phyloP scores from a whole-genome alignment of 345 rosid species.

The Lepidium aucheri region DNA sequence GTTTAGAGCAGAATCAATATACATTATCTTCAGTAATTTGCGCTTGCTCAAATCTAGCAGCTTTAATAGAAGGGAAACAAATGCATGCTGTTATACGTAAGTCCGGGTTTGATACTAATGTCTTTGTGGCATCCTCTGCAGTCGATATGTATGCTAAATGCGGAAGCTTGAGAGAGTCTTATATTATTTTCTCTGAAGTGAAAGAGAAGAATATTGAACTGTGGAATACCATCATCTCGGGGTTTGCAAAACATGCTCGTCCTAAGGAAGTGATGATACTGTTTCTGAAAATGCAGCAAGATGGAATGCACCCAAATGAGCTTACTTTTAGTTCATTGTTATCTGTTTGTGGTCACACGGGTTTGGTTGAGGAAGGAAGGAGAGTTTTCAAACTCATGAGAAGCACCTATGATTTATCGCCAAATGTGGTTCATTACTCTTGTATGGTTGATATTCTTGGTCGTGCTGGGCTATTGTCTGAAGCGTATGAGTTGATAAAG shows the following conservation, averaged over 20 bases:
- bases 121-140: slow-evolving; percentile 56
- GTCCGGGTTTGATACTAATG: slow-evolving; percentile 49
- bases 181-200: slow-evolving; percentile 35
- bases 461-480: slow-evolving; percentile 47
- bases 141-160: slow-evolving; percentile 88
- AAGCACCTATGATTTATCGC: no score
- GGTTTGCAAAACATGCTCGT: slow-evolving; percentile 58
- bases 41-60: slow-evolving; percentile 70
- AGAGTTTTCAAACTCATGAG: slow-evolving; percentile 55
- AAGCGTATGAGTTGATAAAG: slow-evolving; percentile 54
- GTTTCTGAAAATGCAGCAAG: slow-evolving; percentile 83
- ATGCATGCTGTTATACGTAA: slow-evolving; percentile 53
- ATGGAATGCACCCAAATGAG: slow-evolving; percentile 52
- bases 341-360: slow-evolving; percentile 73
- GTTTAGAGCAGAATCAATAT: slow-evolving; percentile 46
- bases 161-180: slow-evolving; percentile 58
- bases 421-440: slow-evolving; percentile 63
- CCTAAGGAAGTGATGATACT: slow-evolving; percentile 59
- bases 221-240: slow-evolving; percentile 78
- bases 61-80: slow-evolving; percentile 65
- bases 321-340: slow-evolving; percentile 57
- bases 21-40: slow-evolving; percentile 55
- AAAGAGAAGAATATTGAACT: slow-evolving; percentile 47
- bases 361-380: slow-evolving; percentile 55
- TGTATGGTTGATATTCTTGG: slow-evolving; percentile 89